phyloP scores from a whole-genome alignment of 306 rosid species.

The Mimosa bimucronata region DNA sequence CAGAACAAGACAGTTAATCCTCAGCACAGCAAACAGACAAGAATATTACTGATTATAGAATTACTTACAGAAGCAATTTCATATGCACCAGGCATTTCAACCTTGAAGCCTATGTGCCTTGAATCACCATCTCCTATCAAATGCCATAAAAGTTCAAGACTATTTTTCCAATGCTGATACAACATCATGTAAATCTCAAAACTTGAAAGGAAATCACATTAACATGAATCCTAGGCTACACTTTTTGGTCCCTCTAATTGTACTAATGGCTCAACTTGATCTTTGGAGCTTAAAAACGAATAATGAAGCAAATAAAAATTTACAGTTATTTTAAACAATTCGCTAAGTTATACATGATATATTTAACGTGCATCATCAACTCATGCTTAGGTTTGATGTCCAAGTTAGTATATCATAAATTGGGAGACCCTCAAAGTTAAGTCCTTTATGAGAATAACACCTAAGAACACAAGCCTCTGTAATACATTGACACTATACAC shows the following conservation, averaged over 20 bases:
- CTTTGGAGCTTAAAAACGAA: background rate
- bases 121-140: slow-evolving; percentile 84
- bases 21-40: slow-evolving; percentile 28
- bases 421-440: background rate
- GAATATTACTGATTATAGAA: slow-evolving; percentile 22
- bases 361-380: background rate
- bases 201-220: slow-evolving; percentile 2
- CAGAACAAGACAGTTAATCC: slow-evolving; percentile 32
- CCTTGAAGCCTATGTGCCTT: slow-evolving; percentile 83
- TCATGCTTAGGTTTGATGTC: background rate
- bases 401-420: background rate
- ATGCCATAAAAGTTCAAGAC: slow-evolving; percentile 16
- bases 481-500: background rate
- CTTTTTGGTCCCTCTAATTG: background rate
- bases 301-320: background rate
- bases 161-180: slow-evolving; percentile 29
- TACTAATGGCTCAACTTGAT: background rate
- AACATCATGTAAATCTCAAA: slow-evolving; percentile 17
- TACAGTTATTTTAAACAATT: background rate
- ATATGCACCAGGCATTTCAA: slow-evolving; percentile 73
- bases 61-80: slow-evolving; percentile 85
- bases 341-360: background rate
- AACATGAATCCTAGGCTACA: background rate
- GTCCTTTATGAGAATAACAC: slow-evolving; percentile 6
- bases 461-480: background rate